These are phyloP conservation scores for Lonicera japonica DNA, from an alignment of 129 eudicot genomes.

Conservation along the genomic window DNA sequence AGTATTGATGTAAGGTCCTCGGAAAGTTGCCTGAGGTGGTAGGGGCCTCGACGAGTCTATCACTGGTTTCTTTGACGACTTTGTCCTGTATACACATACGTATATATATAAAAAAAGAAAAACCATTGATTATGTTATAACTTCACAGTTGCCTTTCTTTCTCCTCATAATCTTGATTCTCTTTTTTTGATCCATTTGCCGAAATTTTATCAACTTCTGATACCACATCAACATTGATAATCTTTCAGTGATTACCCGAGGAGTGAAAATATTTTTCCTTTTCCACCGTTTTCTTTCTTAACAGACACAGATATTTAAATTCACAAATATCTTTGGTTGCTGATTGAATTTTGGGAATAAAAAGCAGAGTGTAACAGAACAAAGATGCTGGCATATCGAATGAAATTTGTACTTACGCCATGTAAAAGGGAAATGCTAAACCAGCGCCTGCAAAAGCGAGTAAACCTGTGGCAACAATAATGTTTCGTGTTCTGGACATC, in stretches of 20 bases:
- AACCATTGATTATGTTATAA: background rate
- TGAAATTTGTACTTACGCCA: conserved; percentile 65
- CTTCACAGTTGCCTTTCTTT: no score
- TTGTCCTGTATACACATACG: conserved; percentile 37
- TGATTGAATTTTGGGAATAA: background rate
- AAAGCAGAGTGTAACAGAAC: background rate
- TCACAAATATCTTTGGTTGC: no score
- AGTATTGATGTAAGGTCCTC: conserved; percentile 94
- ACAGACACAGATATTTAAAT: no score
- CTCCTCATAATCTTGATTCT: no score
- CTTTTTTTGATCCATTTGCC: no score
- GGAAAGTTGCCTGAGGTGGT: conserved; percentile 97
- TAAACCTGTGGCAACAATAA: conserved; percentile 68
- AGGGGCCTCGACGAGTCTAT: conserved; percentile 90
- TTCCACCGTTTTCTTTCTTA: no score
- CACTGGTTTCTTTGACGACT: conserved; percentile 68
- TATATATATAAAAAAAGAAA: background rate
- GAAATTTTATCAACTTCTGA: no score
- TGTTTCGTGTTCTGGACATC: conserved; percentile 82
- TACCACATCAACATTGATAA: no score
- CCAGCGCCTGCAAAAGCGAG: conserved; percentile 83
- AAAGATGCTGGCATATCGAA: background rate
- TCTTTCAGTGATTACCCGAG: no score
- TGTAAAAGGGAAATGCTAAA: conserved; percentile 91
- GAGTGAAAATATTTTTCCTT: no score